Evolutionary conservation across 176 grass and related monocot species (phyloP).

Genomic region (Canna indica): DNA sequence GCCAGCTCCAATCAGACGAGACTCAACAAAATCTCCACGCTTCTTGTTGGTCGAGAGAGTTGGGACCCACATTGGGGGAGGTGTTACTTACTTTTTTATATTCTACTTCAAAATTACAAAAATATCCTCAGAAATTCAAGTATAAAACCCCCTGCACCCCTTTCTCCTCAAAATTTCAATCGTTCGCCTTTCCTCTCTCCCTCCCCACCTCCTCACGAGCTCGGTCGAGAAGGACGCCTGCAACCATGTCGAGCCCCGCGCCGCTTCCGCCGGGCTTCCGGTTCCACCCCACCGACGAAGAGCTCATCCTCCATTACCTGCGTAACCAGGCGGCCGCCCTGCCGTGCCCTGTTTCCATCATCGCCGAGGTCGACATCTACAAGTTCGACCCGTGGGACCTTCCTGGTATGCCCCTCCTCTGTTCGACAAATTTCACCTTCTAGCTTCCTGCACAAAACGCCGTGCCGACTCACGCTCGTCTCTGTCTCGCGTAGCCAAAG

Average conservation of each 20-base stretch:
- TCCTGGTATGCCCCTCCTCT: constrained; percentile 29
- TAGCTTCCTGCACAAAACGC: not conserved
- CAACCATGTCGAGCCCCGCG: constrained; percentile 50
- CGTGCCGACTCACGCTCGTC: not conserved
- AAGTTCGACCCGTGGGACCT: constrained; percentile 89
- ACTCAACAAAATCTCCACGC: no score
- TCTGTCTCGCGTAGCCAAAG: constrained; percentile 31
- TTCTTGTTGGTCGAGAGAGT: no score
- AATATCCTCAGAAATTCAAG: no score
- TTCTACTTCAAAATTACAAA: no score
- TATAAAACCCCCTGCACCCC: no score
- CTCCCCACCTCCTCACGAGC: no score
- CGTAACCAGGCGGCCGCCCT: constrained; percentile 52
- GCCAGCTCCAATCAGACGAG: no score
- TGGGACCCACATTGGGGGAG: no score
- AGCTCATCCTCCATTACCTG: constrained; percentile 91
- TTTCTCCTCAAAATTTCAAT: no score
- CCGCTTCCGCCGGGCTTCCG: constrained; percentile 89
- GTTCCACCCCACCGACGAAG: constrained; percentile 96
- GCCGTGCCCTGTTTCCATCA: constrained; percentile 74
- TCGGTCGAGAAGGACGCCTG: not conserved
- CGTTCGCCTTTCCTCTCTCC: no score
- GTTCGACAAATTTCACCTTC: not conserved
- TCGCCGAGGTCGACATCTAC: constrained; percentile 97
- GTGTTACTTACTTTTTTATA: no score